These are phyloP conservation scores for Russula emetica DNA, from an alignment of 768 basidiomycete species.

Conservation along the genomic window DNA sequence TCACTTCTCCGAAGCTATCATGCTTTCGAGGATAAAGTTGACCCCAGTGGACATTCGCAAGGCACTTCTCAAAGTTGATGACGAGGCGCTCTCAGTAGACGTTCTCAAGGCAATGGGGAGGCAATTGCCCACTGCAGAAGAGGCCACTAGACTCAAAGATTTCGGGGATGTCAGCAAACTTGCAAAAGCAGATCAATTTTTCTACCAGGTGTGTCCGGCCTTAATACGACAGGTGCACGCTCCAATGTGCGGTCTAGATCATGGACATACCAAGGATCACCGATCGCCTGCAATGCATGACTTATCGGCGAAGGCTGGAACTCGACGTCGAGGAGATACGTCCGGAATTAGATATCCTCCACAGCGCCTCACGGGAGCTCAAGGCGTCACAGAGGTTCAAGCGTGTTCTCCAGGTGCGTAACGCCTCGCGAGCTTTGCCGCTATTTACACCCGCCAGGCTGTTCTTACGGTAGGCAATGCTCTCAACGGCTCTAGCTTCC, in stretches of 20 bases:
- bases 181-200: slow-evolving; percentile 81
- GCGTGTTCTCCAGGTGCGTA: slow-evolving; percentile 58
- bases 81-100: slow-evolving; percentile 63
- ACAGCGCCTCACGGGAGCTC: slow-evolving; percentile 67
- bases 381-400: slow-evolving; percentile 61
- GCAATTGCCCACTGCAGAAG: slow-evolving; percentile 77
- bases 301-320: slow-evolving; percentile 78
- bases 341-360: slow-evolving; percentile 72
- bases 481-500: slow-evolving; percentile 76
- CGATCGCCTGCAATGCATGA: slow-evolving; percentile 74
- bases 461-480: slow-evolving; percentile 77
- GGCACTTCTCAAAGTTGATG: slow-evolving; percentile 70
- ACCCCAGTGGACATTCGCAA: slow-evolving; percentile 59
- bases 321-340: slow-evolving; percentile 78
- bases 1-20: slow-evolving; percentile 55
- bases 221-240: background rate
- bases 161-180: slow-evolving; percentile 71
- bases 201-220: slow-evolving; percentile 54
- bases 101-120: slow-evolving; percentile 69
- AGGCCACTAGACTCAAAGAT: slow-evolving; percentile 64
- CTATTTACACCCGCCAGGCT: slow-evolving; percentile 41
- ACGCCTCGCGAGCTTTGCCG: background rate
- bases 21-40: slow-evolving; percentile 74
- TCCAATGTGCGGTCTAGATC: slow-evolving; percentile 46
- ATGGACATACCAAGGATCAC: slow-evolving; percentile 70